Evolutionary conservation across 495 filamentous ascomycete species (phyloP), one percentile per base, ranked within the genome.

Genomic region (Filosporella fistucella): DNA sequence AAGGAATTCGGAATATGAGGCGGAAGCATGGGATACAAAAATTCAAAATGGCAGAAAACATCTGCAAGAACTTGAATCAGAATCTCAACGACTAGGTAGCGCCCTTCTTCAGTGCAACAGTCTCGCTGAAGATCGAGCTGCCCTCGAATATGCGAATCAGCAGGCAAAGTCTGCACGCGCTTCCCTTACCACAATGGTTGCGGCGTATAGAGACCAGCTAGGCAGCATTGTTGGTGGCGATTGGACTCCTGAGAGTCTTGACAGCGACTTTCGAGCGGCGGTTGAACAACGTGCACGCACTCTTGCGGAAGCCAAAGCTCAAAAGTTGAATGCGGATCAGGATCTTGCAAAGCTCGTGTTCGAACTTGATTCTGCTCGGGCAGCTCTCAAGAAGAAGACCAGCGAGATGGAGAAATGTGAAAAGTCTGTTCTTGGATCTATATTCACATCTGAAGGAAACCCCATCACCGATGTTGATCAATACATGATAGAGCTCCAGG

Each of bases 71-170:
- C 63, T 94, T 4, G 86, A 96, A 50, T 77, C 79, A 22, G 77
- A 82, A 49, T 78, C 73, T 38, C 77, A 82, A 26, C 76, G 68
- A 52, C 69, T 96, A 21, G 84, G 83, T 24, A 65, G 72, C 3
- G 90, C 97, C 56, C 76, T 96, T 18, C 72, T 88, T 26, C 82
- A 91, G 51, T 86, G 81, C 49, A 93, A 86, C 0, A 77, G 81
- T 47, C 78, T 87, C 52, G 89, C 88, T 24, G 74, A 80, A 2
- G 88, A 89, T 37, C 70, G 88, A 25, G 94, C 91, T 29, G 79
- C 82, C 43, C 69, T 97, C 6, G 85, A 90, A 38, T 76, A 87
- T 54, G 70, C 88, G 12, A 86, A 84, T 54, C 88, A 88, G 47
- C 82, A 94, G 52, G 60, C 85, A 16, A 82, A 81, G 43, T 84